phyloP scores from a whole-genome alignment of 2,329 filamentous ascomycete genomes.

The Fulvia fulva region DNA sequence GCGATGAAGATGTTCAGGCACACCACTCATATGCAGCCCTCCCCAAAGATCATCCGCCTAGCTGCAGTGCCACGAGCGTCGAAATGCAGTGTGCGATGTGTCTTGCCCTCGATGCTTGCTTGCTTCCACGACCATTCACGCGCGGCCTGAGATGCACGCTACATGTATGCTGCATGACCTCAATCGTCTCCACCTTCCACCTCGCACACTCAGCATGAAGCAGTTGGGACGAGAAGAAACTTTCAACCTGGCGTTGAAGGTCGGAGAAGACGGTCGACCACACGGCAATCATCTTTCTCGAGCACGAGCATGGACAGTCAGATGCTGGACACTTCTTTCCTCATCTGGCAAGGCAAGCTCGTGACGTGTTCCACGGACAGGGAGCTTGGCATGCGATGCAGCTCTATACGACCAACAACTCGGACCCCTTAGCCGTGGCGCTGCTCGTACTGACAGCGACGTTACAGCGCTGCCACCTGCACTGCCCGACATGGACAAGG shows the following conservation, averaged over 20 bases:
- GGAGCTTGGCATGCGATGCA: background rate
- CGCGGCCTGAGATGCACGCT: background rate
- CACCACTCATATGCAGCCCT: background rate
- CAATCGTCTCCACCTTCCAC: background rate
- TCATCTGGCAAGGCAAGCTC: background rate
- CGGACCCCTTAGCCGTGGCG: background rate
- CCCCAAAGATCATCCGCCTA: background rate
- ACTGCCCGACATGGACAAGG: background rate
- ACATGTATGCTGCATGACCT: background rate
- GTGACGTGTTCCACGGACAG: background rate
- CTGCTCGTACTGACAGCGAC: background rate
- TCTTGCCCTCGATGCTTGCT: too few relatives aligned
- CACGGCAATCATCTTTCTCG: background rate
- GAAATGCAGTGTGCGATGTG: background rate
- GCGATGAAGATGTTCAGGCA: background rate
- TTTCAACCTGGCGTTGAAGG: background rate
- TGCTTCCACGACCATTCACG: background rate
- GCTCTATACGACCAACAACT: background rate
- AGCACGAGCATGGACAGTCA: background rate
- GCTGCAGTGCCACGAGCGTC: background rate
- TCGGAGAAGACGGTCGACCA: background rate
- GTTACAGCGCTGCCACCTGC: background rate
- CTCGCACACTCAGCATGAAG: background rate
- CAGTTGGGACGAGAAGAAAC: background rate
- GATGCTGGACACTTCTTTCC: background rate